Evolutionary conservation across 176 grass and related monocot genomes (phyloP), one percentile per base, ranked within the genome.

Genomic region (Rhipidocladum racemiflorum): DNA sequence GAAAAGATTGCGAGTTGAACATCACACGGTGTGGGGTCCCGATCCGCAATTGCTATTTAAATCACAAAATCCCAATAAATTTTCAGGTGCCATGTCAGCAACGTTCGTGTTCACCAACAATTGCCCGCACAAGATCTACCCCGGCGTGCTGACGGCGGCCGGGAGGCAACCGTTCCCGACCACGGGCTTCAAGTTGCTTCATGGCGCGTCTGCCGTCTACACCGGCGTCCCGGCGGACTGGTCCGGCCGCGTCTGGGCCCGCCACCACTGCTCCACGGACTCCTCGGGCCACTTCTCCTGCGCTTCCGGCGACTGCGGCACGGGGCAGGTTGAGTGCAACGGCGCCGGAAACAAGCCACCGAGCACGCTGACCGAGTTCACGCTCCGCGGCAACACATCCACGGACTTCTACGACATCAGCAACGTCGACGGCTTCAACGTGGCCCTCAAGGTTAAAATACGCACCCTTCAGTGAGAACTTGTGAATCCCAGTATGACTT

Each of bases 361-460:
- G 17, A 16, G 57, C 48, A 91, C 83, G 42, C 88, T 94, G 8
- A 70, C 54, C 4, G 86, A 94, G 78, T 89, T 94, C 80, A 91
- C 89, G 16, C 81, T 94, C 49, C 48, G 61, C 55, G 86, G 83
- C 15, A 6, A 9, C 48, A 53, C 14, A 0, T 86, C 70, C 29
- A 83, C 77, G 54, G 88, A 94, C 64, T 91, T 88, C 75, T 94
- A 87, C 75, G 85, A 94, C 54, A 35, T 94, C 45, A 91, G 88
- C 86, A 84, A 78, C 68, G 89, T 94, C 3, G 89, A 94, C 69
- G 92, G 92, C 49, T 91, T 91, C 89, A 91, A 94, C 40, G 36
- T 89, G 56, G 80, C 92, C 6, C 21, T 88, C 32, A 46, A 65
- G 59, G 74, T 91, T 91, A 48, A 12, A 61, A 61, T 3, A 11